Base-by-base conservation (phyloP, 106 monocot species). In the Platanthera zijinensis region DNA sequence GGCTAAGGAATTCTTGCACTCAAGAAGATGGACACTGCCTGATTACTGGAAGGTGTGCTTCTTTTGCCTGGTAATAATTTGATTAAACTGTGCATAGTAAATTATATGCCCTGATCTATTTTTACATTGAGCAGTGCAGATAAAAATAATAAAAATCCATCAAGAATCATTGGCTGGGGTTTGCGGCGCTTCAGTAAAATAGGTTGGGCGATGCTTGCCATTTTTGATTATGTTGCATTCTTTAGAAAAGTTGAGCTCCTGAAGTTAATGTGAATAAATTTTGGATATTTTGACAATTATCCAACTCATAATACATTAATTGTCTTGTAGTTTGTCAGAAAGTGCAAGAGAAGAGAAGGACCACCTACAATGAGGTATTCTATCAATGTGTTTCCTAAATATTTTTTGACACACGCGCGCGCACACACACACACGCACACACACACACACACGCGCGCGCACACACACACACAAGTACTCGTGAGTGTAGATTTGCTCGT, bases 321-420 rank as follows among this genome's bases (percentile, higher is more conserved):
- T 66, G 64, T 30, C 8, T 70, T 80, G 57, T 57, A 97, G 96
- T 97, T 78, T 97, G 91, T 81, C 78, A 86, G 82, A 97, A 94
- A 80, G 84, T 97, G 51, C 77, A 94, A 81, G 86, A 84, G 49
- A 97, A 97, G 80, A 93, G 93, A 82, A 91, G 89, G 78, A 97
- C 96, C 28, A 91, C 93, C 53, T 93, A 97, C 68, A 93, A 97
- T 78, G 90, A 97, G 91, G 96, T 97, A 71, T 76, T 30, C 39
- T 69, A 4, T 49, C 50, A 15, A 3, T 63, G 3, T 25, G 8
- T 48, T 7, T 57, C 13, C 28, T 72, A 21, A 25, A 25, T 25
- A 25, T 25, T 25, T 25, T 25, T 25, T 25, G 25, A 25, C 25
- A 25, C 25, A 25, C 25, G 0, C 25, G 0, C 25, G 0, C 25